Evolutionary conservation across 73 alveolate genomes (phyloP), one percentile per base, ranked within the genome.

Genomic region (Strombidium stylifer): DNA sequence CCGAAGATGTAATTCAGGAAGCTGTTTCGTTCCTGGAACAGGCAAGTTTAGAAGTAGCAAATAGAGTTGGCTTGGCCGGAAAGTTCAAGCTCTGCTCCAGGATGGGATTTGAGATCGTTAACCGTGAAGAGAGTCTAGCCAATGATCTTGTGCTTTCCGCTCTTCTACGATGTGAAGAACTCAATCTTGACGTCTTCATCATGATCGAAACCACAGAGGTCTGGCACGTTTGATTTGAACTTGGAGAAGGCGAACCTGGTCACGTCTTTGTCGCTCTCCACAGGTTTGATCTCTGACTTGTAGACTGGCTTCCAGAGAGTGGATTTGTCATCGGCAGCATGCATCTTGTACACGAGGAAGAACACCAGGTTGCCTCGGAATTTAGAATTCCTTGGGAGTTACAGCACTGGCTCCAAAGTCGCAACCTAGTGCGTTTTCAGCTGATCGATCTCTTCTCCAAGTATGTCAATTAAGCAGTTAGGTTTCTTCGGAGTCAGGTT

Each of bases 1-100:
- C 96, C 93, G 41, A 78, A 74, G 34, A 93, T 84, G 58, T 82
- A 94, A 41, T 92, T 91, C 18, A 94, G 53, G 58, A 94, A 94
- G 57, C 93, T 69, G 18, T 51, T 50, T 82, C 85, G 70, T 45
- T 56, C 60, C 65, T 28, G 55, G 23, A 73, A 72, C 30, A 51
- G 37, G 1, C 31, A 16, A 15, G 73, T 32, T 34, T 19, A 53
- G 10, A 82, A 24, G 35, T 60, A 26, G n/a, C 84, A 92, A 21
- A 66, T 28, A 28, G 21, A 58, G 18, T 58, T 36, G 19, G 8
- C 3, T 18, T 20, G 23, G 20, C 42, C 42, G 14, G 7, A 3
- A 3, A 60, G 16, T 3, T 37, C 45, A 37, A 10, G 23, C 2
- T n/a, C n/a, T n/a, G 20, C 12, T 41, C 16, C 14, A 6, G 3